phyloP scores from a whole-genome alignment of 225 moss, liverwort and hornwort species.

The Lunularia cruciata region DNA sequence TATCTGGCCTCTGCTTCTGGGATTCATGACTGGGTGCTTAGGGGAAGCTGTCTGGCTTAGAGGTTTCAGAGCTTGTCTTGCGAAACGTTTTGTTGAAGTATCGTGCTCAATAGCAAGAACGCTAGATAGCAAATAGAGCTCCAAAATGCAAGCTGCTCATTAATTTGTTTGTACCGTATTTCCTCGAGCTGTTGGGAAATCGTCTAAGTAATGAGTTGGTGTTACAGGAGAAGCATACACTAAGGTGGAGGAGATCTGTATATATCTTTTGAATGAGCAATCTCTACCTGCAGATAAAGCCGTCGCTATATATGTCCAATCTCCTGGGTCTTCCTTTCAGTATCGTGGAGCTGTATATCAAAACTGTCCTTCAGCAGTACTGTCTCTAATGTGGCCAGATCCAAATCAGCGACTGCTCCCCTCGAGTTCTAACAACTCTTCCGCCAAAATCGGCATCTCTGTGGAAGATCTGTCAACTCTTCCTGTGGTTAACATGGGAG shows the following conservation, averaged over 20 bases:
- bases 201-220: too few species aligned
- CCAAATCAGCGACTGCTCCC: constrained; percentile 43
- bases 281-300: constrained; percentile 73
- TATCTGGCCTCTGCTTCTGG: too few species aligned
- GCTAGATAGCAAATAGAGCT: too few species aligned
- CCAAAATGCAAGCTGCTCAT: too few species aligned
- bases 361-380: constrained; percentile 66
- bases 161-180: too few species aligned
- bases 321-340: constrained; percentile 65
- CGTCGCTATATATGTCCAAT: constrained; percentile 66
- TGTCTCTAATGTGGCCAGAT: constrained; percentile 63
- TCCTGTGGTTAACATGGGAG: constrained; percentile 64
- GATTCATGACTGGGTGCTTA: too few species aligned
- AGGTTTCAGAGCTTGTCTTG: too few species aligned
- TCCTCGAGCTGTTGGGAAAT: background rate
- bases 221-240: constrained; percentile 61
- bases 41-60: too few species aligned
- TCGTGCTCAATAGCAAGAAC: too few species aligned
- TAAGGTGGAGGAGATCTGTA: constrained; percentile 69
- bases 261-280: constrained; percentile 56
- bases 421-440: constrained; percentile 42
- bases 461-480: constrained; percentile 63
- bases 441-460: constrained; percentile 68
- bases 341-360: constrained; percentile 72
- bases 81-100: too few species aligned